Evolutionary conservation across 768 basidiomycete genomes (phyloP).

Genomic region (Baorangia bicolor): DNA sequence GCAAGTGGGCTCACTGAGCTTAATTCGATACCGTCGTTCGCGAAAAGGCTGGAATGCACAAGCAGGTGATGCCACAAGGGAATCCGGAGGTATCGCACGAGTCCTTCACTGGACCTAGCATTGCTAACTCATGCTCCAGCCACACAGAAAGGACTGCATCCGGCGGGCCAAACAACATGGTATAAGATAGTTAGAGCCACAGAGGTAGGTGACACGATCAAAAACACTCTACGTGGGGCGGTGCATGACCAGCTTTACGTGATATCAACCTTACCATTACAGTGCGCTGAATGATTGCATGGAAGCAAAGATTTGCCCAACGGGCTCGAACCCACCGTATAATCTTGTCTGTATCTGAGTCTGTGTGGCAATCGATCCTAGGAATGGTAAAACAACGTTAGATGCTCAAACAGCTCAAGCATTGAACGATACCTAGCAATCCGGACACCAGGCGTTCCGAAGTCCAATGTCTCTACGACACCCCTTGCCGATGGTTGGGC

Average conservation of each 20-base stretch:
- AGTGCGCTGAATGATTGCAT: conserved; percentile 10
- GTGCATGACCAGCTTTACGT: background rate
- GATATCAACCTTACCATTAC: background rate
- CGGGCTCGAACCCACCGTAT: conserved; percentile 2
- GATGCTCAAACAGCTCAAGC: background rate
- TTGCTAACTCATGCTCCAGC: too few species aligned
- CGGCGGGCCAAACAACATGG: too few species aligned
- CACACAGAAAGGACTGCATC: too few species aligned
- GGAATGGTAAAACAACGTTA: background rate
- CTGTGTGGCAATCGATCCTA: conserved; percentile 6
- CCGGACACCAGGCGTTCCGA: background rate
- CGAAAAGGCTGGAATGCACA: too few species aligned
- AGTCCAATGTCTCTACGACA: background rate
- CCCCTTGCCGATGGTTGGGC: background rate
- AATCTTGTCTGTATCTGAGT: background rate
- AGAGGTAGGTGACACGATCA: background rate
- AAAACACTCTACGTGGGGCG: background rate
- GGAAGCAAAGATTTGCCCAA: background rate
- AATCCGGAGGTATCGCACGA: too few species aligned
- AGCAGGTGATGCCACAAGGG: too few species aligned
- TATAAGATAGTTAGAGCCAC: background rate
- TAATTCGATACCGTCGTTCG: too few species aligned
- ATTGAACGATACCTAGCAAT: conserved; percentile 2
- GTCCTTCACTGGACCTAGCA: too few species aligned
- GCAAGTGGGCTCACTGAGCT: too few species aligned